Evolutionary conservation across 2,329 filamentous ascomycete genomes (phyloP).

Genomic region (Huntiella bhutanensis): DNA sequence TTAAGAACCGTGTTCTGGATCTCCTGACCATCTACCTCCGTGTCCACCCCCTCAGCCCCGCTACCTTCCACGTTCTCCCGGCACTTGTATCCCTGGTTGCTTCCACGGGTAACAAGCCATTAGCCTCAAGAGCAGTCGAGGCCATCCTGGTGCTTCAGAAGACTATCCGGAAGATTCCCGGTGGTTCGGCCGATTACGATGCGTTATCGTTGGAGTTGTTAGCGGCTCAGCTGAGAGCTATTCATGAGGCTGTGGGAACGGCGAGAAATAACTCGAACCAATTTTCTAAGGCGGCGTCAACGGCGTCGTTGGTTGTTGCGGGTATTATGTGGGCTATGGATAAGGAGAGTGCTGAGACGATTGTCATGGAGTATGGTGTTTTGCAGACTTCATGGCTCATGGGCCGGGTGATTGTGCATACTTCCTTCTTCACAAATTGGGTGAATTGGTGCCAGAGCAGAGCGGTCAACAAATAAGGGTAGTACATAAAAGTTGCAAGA

Average conservation of each 20-base stretch:
- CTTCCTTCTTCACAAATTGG: slow-evolving; percentile 52
- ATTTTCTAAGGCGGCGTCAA: slow-evolving; percentile 58
- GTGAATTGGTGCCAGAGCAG: slow-evolving; percentile 49
- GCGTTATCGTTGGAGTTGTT: slow-evolving; percentile 10
- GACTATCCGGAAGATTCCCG: slow-evolving; percentile 34
- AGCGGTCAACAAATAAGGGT: slow-evolving; percentile 14
- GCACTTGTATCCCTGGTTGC: slow-evolving; percentile 62
- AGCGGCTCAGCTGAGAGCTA: slow-evolving; percentile 31
- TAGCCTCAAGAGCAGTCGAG: slow-evolving; percentile 53
- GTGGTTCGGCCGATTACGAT: slow-evolving; percentile 24
- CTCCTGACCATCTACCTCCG: slow-evolving; percentile 71
- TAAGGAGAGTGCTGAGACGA: slow-evolving; percentile 30
- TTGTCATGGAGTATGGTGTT: slow-evolving; percentile 45
- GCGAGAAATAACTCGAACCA: slow-evolving; percentile 44
- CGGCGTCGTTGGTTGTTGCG: slow-evolving; percentile 47
- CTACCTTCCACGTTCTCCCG: slow-evolving; percentile 51
- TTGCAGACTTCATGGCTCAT: slow-evolving; percentile 39
- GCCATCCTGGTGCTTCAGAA: slow-evolving; percentile 57
- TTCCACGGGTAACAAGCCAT: slow-evolving; percentile 55
- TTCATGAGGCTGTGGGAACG: slow-evolving; percentile 50
- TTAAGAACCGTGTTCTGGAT: slow-evolving; percentile 87
- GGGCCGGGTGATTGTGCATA: slow-evolving; percentile 40
- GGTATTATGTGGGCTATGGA: slow-evolving; percentile 39
- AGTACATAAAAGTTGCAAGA: neutral
- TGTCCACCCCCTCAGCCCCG: slow-evolving; percentile 48